phyloP scores from a whole-genome alignment of 257 asterid genomes.

The Solanum ahanhuiri region DNA sequence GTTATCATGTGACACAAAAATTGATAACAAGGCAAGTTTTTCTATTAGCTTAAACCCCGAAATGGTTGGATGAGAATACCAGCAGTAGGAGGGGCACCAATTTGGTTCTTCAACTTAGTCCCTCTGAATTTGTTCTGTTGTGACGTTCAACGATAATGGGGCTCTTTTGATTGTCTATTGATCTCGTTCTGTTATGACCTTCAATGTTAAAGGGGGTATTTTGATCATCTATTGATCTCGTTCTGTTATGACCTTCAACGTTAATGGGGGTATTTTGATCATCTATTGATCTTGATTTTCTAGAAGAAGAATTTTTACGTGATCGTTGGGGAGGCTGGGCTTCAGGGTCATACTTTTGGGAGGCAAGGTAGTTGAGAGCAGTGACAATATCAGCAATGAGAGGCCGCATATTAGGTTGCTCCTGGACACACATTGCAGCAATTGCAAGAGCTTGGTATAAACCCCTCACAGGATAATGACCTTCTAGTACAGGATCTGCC shows the following conservation, averaged over 20 bases:
- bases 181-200: neutral
- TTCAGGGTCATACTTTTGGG: slow-evolving; percentile 37
- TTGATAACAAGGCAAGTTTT: neutral
- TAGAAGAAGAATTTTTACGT: slow-evolving; percentile 1
- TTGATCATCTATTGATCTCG: neutral
- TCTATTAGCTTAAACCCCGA: neutral
- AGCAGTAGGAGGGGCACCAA: neutral
- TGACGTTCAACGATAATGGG: neutral
- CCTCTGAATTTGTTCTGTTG: neutral
- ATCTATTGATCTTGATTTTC: neutral
- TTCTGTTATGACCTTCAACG: neutral
- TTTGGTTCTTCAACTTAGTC: neutral
- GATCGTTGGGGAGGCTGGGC: slow-evolving; percentile 3
- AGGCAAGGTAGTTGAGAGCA: slow-evolving; percentile 50
- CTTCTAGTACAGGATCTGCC: slow-evolving; percentile 58
- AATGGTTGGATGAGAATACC: neutral
- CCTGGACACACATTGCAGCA: slow-evolving; percentile 61
- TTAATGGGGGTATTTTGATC: neutral
- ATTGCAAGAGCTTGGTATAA: slow-evolving; percentile 62
- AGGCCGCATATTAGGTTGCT: slow-evolving; percentile 46
- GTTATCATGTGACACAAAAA: slow-evolving; percentile 6
- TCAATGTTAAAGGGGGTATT: neutral
- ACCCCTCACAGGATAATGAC: slow-evolving; percentile 44
- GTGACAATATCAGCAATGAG: slow-evolving; percentile 36
- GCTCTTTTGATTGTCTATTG: neutral